Conservation (phyloP, 805 yeast genomes). For the Starmerella kuoi region DNA sequence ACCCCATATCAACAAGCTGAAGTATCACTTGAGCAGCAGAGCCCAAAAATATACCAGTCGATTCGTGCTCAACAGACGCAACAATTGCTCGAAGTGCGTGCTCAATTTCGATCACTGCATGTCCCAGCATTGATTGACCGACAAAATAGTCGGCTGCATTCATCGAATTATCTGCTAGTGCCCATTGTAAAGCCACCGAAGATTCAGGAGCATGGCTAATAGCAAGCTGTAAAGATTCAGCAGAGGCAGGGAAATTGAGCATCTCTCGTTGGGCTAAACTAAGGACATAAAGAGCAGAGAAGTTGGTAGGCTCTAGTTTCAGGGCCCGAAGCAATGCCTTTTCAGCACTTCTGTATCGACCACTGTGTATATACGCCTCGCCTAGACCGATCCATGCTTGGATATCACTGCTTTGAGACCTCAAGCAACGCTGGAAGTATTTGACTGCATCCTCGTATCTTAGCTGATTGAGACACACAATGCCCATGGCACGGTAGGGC, state of each 20-base stretch:
- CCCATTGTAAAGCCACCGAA: conserved; percentile 42
- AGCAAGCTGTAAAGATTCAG: conserved; percentile 32
- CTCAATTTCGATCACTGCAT: conserved; percentile 42
- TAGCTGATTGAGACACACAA: conserved; percentile 56
- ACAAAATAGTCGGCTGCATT: conserved; percentile 41
- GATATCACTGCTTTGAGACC: conserved; percentile 52
- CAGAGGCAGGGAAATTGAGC: conserved; percentile 55
- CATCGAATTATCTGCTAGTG: conserved; percentile 32
- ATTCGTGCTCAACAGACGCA: conserved; percentile 24
- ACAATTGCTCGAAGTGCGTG: conserved; percentile 37
- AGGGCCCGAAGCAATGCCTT: conserved; percentile 66
- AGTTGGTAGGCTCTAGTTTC: conserved; percentile 39
- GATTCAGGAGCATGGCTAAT: conserved; percentile 22
- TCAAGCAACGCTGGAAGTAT: conserved; percentile 74
- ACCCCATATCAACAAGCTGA: conserved; percentile 2
- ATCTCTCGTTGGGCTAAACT: conserved; percentile 53
- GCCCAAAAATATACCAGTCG: conserved; percentile 7
- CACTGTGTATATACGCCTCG: conserved; percentile 80
- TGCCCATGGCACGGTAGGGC: conserved; percentile 85
- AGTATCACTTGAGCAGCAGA: conserved; percentile 2
- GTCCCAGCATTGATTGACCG: conserved; percentile 50
- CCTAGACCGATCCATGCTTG: conserved; percentile 94
- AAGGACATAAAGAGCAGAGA: conserved; percentile 55
- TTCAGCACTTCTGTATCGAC: conserved; percentile 72
- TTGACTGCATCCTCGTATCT: conserved; percentile 72